Base-by-base conservation (phyloP, 306 rosid genomes). In the Dalbergia cochinchinensis region DNA sequence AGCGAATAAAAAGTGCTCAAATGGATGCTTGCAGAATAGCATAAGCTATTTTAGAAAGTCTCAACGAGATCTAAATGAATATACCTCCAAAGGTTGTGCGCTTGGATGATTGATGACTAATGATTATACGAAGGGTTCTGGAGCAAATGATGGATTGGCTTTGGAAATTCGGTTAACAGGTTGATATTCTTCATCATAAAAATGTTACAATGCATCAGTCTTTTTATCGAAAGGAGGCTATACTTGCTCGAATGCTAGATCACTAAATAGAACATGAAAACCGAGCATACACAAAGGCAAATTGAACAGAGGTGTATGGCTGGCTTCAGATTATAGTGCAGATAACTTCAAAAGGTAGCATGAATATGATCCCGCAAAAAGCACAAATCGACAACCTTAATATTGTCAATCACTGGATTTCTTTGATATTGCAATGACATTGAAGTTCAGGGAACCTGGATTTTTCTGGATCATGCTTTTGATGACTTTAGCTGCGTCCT, bases 371-470 rank as follows among this genome's bases (percentile, higher is more conserved):
- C 47, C 18, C 18, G 19, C 18, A 13, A 54, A 50, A 64, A 35
- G 35, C 54, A 51, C 63, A 41, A 47, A 69, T 51, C 65, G 73
- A 15, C 42, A 58, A 50, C 78, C 74, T 78, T 48, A 72, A 51
- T 20, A 45, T 64, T 37, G 62, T 64, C 69, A 75, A 57, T 62
- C 77, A 41, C 69, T 20, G 1, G 71, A 55, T 80, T 87, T 94
- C 94, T 90, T 94, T 6, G 96, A 90, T 78, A 94, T 16, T 63
- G 97, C 97, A 65, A 92, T 94, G 77, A 94, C 97, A 75, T 94
- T 94, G 88, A 94, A 94, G 77, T 89, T 86, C 74, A 88, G 88
- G 5, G 97, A 94, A 39, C 85, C 88, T 0, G 97, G 98, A 80
- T 92, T 90, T 71, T 92, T 83, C 78, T 86, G 77, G 82, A 94